Conservation (phyloP, 1,284 basidiomycete genomes). For the Boletus semigastroideus region DNA sequence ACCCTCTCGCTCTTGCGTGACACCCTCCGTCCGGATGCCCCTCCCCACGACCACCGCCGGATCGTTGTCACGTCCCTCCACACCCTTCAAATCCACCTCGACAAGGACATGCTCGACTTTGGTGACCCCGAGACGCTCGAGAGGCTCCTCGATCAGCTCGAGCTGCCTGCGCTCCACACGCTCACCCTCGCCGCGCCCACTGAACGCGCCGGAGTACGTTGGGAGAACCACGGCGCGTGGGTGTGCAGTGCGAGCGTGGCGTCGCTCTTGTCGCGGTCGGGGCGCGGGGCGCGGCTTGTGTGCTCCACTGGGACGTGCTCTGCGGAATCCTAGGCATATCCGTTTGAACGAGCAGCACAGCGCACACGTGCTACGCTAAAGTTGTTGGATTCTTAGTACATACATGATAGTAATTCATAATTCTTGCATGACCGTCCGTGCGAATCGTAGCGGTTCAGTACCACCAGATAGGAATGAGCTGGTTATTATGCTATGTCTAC, state of each 20-base stretch:
- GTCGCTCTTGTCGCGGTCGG: conserved; percentile 20
- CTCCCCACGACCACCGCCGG: neutral
- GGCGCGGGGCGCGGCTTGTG: conserved; percentile 4
- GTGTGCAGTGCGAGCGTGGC: conserved; percentile 10
- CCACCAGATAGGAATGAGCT: neutral
- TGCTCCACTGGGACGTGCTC: too few species aligned
- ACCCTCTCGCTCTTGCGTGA: conserved; percentile 10
- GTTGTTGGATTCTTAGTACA: too few species aligned
- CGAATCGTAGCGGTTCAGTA: neutral
- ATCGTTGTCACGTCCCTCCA: conserved; percentile 12
- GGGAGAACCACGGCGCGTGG: conserved; percentile 16
- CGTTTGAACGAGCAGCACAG: neutral
- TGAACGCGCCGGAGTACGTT: neutral
- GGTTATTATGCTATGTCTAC: conserved; percentile 17
- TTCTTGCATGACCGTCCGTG: neutral
- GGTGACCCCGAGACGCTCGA: conserved; percentile 18
- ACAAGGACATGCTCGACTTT: conserved; percentile 26
- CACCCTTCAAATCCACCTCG: conserved; percentile 18
- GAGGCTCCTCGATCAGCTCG: conserved; percentile 22
- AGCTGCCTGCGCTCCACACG: conserved; percentile 19
- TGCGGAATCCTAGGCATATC: too few species aligned
- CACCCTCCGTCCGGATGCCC: conserved; percentile 5
- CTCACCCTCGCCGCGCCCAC: conserved; percentile 13
- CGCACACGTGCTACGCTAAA: too few species aligned
- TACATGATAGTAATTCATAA: too few species aligned